Base-by-base conservation (phyloP, 495 filamentous ascomycete species). In the Umbilicaria muhlenbergii region DNA sequence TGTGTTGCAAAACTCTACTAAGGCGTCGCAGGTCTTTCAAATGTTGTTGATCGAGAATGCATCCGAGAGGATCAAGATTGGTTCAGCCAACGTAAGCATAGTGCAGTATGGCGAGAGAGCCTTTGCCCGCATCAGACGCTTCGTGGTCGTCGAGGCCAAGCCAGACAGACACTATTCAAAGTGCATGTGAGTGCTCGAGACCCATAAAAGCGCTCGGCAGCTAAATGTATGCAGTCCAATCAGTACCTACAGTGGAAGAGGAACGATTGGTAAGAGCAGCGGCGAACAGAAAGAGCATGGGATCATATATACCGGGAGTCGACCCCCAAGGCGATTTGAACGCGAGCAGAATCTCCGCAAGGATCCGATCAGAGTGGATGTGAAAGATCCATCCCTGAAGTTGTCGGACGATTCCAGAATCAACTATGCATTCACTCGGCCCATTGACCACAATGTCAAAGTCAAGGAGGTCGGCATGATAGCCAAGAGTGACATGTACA, bases 371-470 rank as follows among this genome's bases (percentile, higher is more conserved):
- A 54, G 54, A 18, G 53, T 65, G 12, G 39, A 34, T 16, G 54
- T 58, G 0, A 45, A 36, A 0, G 49, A 19, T 15, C 43, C 38
- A 10, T 48, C 55, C 13, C 38, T 51, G 35, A 56, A 44, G 24
- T 46, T 70, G 2, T 56, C 69, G 33, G 3, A 19, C 0, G 58
- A 59, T 53, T 69, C 66, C 2, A 52, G 65, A 6, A 38, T 70
- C 24, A 69, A 70, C 36, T 72, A 63, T 39, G 63, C 56, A 14
- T 70, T 69, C 34, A 47, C 63, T 2, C 63, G 69, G 44, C 66
- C 68, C 0, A 63, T 67, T 18, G 61, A 71, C 44, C 62, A 69
- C 40, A 65, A 68, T 38, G 42, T 67, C 11, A 67, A 63, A 39
- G 62, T 69, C 3, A 46, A 53, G 5, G 46, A 59, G 0, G 53